Conservation (phyloP, 805 yeast genomes). For the Tanozyma kutaoensis region DNA sequence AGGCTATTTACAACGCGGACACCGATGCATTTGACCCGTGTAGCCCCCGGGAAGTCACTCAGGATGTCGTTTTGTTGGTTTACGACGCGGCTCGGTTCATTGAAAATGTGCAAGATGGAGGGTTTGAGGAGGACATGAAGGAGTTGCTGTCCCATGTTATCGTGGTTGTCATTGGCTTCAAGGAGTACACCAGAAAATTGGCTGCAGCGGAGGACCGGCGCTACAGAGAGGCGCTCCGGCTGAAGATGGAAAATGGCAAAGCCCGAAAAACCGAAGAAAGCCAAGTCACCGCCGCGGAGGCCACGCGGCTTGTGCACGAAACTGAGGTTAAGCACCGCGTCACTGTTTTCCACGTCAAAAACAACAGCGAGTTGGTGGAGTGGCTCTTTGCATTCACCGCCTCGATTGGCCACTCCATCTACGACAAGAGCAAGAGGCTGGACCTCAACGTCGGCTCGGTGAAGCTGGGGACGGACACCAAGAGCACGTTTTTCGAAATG, state of each 20-base stretch:
- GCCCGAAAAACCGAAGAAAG: conserved; percentile 1
- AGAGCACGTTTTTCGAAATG: conserved; percentile 34
- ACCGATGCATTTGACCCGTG: conserved; percentile 46
- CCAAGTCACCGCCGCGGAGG: conserved; percentile 13
- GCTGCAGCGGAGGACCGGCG: conserved; percentile 30
- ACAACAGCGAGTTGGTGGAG: conserved; percentile 28
- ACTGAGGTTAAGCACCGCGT: conserved; percentile 34
- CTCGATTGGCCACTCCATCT: conserved; percentile 32
- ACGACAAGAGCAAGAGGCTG: conserved; percentile 44
- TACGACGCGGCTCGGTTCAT: conserved; percentile 35
- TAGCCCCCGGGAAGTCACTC: conserved; percentile 24
- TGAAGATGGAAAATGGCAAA: conserved; percentile 3
- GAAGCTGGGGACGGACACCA: conserved; percentile 36
- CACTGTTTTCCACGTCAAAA: conserved; percentile 38
- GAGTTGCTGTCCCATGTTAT: conserved; percentile 15
- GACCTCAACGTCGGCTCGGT: conserved; percentile 40
- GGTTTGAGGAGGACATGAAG: conserved; percentile 3
- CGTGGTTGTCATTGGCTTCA: conserved; percentile 35
- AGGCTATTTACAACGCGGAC: conserved; percentile 32
- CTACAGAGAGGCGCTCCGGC: conserved; percentile 16
- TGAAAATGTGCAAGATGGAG: conserved; percentile 4
- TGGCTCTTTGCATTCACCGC: conserved; percentile 49
- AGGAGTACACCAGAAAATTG: conserved; percentile 30
- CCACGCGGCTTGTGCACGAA: conserved; percentile 26
- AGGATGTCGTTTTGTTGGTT: conserved; percentile 28